A percentile compares a stretch with the other conserved stretches of the same genome.
phyloP scores from a whole-genome alignment of 1,139 yeast genomes.

The Spathaspora sp. region DNA sequence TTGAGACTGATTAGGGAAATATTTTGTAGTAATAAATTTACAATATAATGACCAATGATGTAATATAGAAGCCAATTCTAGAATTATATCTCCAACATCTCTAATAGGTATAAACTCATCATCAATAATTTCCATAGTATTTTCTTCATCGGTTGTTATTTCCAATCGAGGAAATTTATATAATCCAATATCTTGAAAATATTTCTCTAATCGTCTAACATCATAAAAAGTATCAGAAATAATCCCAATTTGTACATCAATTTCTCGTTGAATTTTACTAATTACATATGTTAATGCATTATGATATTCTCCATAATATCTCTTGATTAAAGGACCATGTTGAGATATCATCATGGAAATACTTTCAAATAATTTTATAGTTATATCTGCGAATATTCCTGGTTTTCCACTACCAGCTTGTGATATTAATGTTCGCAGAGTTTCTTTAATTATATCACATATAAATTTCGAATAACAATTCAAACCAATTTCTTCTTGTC shows the following conservation, averaged over 20 bases:
- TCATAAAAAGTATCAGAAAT: conserved; percentile 87
- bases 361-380: conserved; percentile 78
- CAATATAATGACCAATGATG: conserved; percentile 88
- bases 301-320: conserved; percentile 60
- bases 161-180: conserved; percentile 57
- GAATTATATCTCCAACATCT: conserved; percentile 54
- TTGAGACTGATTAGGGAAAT: conserved; percentile 28
- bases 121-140: conserved; percentile 14
- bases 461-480: conserved; percentile 82
- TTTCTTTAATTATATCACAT: conserved; percentile 79
- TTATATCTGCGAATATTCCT: conserved; percentile 63
- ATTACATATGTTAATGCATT: conserved; percentile 67
- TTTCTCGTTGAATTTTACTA: conserved; percentile 75
- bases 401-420: conserved; percentile 36
- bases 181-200: conserved; percentile 54
- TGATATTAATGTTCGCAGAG: conserved; percentile 61
- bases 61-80: conserved; percentile 72
- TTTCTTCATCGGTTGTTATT: conserved; percentile 17
- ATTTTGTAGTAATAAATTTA: conserved; percentile 68
- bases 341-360: conserved; percentile 83
- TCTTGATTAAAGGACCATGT: conserved; percentile 76
- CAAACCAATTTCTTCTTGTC: conserved; percentile 69
- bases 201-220: conserved; percentile 56
- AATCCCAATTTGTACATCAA: conserved; percentile 87
- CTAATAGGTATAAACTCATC: conserved; percentile 42